Evolutionary conservation across 2,329 filamentous ascomycete species (phyloP), one percentile per base, ranked within the genome.

Genomic region (Xylariaceae sp.): DNA sequence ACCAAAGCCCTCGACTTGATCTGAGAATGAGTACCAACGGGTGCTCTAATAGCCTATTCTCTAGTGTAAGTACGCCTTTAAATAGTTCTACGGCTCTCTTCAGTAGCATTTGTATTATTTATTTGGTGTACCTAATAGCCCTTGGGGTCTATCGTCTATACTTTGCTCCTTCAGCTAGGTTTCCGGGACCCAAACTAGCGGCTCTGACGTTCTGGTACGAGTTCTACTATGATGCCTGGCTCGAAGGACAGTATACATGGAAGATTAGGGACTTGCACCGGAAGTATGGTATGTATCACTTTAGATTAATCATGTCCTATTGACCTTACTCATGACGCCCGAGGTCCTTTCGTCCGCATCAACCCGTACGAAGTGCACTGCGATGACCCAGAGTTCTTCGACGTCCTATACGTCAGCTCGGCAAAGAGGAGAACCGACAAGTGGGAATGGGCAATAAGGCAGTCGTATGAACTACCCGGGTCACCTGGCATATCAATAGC

Each of bases 291-390:
- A 42, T 20, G 20, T 46, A 47, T 42, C 3, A 45, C 52, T 10
- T 26, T 2, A 20, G 4, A 1, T 20, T 3, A 16, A n/a, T 23
- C 9, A 16, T 5, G 14, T 16, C 2, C 9, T 18, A 21, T 7
- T 20, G 5, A n/a, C 6, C 10, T 23, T 44, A 29, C 42, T 32
- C 20, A 20, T n/a, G 7, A 43, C 19, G 45, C 10, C 1, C 21
- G 29, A 72, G 69, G 70, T 3, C 72, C 69, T 3, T 70, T 74
- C 20, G 64, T 74, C 2, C 62, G 70, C 1, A 65, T 73, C 47
- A 73, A 70, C 48, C 67, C 71, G 3, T 42, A 65, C 10, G 67
- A 72, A 40, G 44, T 73, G 2, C 68, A 69, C 42, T 65, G 70
- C 42, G 48, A 66, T 20, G 70, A 74, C 26, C 63, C 66, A 10